Evolutionary conservation across 768 basidiomycete species (phyloP), one percentile per base, ranked within the genome.

Genomic region (Lentinula guzmanii): DNA sequence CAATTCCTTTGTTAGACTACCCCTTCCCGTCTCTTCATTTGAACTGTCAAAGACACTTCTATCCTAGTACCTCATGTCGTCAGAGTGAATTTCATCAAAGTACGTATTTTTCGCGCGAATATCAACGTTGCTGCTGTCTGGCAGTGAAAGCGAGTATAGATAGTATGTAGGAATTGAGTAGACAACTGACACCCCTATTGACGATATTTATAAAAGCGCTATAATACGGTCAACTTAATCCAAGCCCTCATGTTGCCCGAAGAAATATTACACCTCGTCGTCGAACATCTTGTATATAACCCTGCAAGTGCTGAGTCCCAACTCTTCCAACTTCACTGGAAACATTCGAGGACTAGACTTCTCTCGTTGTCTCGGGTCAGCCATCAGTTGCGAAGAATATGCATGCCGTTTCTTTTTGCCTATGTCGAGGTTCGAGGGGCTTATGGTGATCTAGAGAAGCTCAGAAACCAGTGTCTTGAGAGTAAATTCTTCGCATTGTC

Each of bases 321-420:
- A 11, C 41, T 43, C 39, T 18, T 56, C 9, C 21, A 56, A 16
- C 41, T 33, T 43, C 55, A 56, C n/a, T 56, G 55, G 55, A 41
- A 39, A 42, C 41, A 56, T 15, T 18, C 41, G 5, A 42, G 55
- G 39, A 43, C 21, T 3, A 56, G 24, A 31, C 55, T 56, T 33
- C 21, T 56, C 41, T 33, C 55, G 4, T 42, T 56, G 18, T 41
- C 55, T 42, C 41, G 45, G 28, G 41, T 11, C 55, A 56, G 21
- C 28, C n/a, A n/a, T 28, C 55, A 56, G 28, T n/a, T 56, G 4
- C 39, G 55, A 43, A 56, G 55, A 56, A 56, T 56, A 41, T 56
- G 55, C 39, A 56, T 42, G 55, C 55, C 55, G 9, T 42, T 56
- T 33, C 55, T 56, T 21, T 56, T 56, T 31, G 55, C 55, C 16